Evolutionary conservation across 768 basidiomycete species (phyloP).

Genomic region (Tylopilus felleus): DNA sequence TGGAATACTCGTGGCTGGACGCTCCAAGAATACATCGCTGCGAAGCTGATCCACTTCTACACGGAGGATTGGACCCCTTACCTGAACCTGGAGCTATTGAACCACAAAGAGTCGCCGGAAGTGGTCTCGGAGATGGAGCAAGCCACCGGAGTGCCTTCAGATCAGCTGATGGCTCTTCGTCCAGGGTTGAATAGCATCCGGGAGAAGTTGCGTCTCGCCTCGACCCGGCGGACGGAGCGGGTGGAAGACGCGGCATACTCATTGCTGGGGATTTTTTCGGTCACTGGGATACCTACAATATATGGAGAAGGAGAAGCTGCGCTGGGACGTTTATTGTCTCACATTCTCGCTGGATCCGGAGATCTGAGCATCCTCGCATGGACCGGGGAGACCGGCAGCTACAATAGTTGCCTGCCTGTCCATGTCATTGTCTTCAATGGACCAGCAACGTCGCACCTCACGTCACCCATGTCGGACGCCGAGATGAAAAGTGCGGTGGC

Average conservation of each 20-base stretch:
- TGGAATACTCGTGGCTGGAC: neutral
- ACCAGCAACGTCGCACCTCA: neutral
- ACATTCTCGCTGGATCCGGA: neutral
- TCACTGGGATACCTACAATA: neutral
- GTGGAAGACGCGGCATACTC: neutral
- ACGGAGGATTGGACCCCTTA: neutral
- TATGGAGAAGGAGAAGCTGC: neutral
- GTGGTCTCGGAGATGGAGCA: neutral
- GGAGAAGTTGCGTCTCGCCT: neutral
- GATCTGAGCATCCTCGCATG: neutral
- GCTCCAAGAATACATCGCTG: neutral
- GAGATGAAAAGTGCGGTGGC: neutral
- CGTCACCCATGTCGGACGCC: neutral
- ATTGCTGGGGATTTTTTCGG: neutral
- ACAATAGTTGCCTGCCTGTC: neutral
- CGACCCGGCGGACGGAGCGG: neutral
- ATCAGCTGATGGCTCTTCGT: neutral
- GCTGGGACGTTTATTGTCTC: neutral
- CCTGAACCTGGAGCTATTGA: neutral
- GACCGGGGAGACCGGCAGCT: neutral
- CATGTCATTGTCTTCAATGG: neutral
- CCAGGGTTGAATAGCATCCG: neutral
- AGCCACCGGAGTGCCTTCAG: neutral
- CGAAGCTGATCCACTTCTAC: neutral
- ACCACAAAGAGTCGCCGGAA: neutral